Base-by-base conservation (phyloP, 306 rosid species). In the Mimosa pudica region DNA sequence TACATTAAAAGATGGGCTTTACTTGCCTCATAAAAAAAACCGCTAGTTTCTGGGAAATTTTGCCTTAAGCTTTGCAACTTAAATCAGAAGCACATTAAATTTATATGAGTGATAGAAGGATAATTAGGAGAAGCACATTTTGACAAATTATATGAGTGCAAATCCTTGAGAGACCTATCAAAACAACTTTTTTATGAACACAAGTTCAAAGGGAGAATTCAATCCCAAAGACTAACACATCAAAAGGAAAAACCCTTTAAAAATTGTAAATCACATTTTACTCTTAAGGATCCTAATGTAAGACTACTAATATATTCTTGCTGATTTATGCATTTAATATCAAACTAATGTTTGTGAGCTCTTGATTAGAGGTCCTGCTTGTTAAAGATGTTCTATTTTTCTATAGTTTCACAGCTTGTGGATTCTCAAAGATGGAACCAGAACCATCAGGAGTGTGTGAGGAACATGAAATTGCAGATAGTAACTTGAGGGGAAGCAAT, bases 391-490 rank as follows among this genome's bases (percentile, higher is more conserved):
- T 71, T 42, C 73, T 49, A 24, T 71, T n/a, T 52, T 71, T 82
- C 41, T 63, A 52, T 41, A 32, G 44, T 62, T 64, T 30, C 69
- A 45, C 35, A 63, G 79, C 58, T 77, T 69, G 78, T 77, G 84
- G 77, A 66, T 54, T 79, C 69, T 73, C 45, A 58, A 76, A 63
- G 80, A 85, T 76, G 85, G 86, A 78, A 84, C 67, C 60, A 74
- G 84, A 80, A 83, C 76, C 91, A 47, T 77, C 84, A 6, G 87
- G 80, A 71, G 86, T 85, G 78, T 76, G 74, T n/a, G 89, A 66
- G 38, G 84, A 86, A 80, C 83, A 75, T 71, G 77, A 71, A 69
- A 77, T 47, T 62, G 54, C 77, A 2, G 81, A 30, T 67, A 80
- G 32, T 84, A 80, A 61, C 81, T 79, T 20, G 41, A 85, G 79